Conservation (phyloP, 352 stramenopile species). For the Phytophthora quininea region DNA sequence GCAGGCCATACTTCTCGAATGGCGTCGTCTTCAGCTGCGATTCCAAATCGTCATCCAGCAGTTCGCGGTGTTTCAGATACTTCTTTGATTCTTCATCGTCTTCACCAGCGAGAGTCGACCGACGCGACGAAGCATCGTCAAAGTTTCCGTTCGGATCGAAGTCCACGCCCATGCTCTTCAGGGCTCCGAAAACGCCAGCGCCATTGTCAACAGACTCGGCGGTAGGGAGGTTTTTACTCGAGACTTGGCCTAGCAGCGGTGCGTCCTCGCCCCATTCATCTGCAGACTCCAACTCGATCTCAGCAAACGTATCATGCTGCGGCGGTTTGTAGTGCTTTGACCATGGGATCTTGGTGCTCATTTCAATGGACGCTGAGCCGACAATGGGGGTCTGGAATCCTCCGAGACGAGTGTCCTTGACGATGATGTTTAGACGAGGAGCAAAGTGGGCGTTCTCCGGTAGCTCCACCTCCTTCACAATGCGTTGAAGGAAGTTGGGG, state of each 20-base stretch:
- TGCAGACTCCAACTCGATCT: conserved; percentile 71
- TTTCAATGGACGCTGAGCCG: conserved; percentile 84
- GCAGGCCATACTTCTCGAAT: conserved; percentile 89
- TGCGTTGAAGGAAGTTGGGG: conserved; percentile 91
- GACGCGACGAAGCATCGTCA: conserved; percentile 57
- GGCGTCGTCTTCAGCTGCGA: conserved; percentile 81
- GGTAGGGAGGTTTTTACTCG: conserved; percentile 28
- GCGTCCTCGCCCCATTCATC: conserved; percentile 65
- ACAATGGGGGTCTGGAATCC: conserved; percentile 88
- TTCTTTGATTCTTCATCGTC: conserved; percentile 75
- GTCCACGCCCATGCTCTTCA: conserved; percentile 86
- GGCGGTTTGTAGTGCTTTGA: conserved; percentile 75
- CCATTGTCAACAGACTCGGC: conserved; percentile 71
- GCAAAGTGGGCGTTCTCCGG: conserved; percentile 89
- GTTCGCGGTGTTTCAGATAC: conserved; percentile 78
- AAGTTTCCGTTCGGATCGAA: conserved; percentile 72
- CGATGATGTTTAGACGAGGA: conserved; percentile 89
- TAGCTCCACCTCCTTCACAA: conserved; percentile 88
- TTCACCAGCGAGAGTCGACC: conserved; percentile 51
- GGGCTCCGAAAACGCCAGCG: conserved; percentile 83
- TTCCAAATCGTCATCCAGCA: conserved; percentile 75
- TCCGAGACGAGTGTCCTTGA: conserved; percentile 89
- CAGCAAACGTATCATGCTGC: conserved; percentile 66
- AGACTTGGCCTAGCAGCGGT: conserved; percentile 44
- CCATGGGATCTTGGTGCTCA: conserved; percentile 86